Evolutionary conservation across 2,329 filamentous ascomycete species (phyloP).

Genomic region (Didymella pomorum): DNA sequence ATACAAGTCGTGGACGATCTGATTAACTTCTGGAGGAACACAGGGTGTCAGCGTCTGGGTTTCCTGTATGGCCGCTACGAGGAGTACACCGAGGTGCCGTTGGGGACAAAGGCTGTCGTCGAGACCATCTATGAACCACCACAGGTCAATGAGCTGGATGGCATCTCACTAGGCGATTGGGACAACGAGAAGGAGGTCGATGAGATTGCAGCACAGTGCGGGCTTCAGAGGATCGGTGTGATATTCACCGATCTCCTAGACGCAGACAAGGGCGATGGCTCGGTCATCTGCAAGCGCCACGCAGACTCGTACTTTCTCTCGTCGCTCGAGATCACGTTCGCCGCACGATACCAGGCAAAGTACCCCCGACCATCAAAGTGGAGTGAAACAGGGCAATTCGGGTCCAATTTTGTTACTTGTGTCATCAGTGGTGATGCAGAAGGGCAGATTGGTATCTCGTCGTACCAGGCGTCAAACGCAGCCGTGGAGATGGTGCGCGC

Average conservation of each 20-base stretch:
- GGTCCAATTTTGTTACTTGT: slow-evolving; percentile 97
- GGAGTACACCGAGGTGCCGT: slow-evolving; percentile 89
- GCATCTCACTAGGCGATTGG: slow-evolving; percentile 85
- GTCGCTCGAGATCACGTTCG: slow-evolving; percentile 89
- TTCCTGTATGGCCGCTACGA: slow-evolving; percentile 91
- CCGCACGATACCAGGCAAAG: slow-evolving; percentile 84
- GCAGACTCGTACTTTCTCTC: slow-evolving; percentile 94
- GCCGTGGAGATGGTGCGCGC: slow-evolving; percentile 97
- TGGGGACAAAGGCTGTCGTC: slow-evolving; percentile 93
- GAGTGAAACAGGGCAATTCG: slow-evolving; percentile 93
- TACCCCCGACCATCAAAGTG: slow-evolving; percentile 93
- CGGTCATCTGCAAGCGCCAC: slow-evolving; percentile 93
- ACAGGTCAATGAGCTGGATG: slow-evolving; percentile 87
- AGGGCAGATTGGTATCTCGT: slow-evolving; percentile 85
- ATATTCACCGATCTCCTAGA: slow-evolving; percentile 95
- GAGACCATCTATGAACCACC: slow-evolving; percentile 98
- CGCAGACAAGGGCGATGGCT: slow-evolving; percentile 80
- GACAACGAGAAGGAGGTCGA: slow-evolving; percentile 84
- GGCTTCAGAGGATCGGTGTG: slow-evolving; percentile 86
- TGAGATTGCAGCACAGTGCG: slow-evolving; percentile 80
- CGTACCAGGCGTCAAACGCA: slow-evolving; percentile 94
- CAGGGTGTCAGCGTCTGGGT: slow-evolving; percentile 83
- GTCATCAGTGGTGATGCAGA: slow-evolving; percentile 92
- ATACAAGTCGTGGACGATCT: slow-evolving; percentile 86
- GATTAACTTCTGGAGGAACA: slow-evolving; percentile 89